Evolutionary conservation across 352 stramenopile species (phyloP).

Genomic region (Aphanomyces stellatus): DNA sequence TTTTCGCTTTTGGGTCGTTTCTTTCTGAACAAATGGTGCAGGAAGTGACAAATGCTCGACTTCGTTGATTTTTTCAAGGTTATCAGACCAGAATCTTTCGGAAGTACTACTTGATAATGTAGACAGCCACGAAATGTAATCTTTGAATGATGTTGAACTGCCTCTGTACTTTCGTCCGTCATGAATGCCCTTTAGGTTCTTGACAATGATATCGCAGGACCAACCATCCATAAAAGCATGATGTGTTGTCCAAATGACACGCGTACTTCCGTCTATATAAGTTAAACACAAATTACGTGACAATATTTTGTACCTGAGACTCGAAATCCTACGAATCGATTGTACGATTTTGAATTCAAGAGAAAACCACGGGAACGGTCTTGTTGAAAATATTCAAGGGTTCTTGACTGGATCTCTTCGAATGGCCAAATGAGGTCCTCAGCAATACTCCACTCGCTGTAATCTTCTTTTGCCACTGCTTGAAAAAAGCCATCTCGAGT

Average conservation of each 20-base stretch:
- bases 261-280: neutral
- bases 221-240: neutral
- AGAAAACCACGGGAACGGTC: constrained; percentile 15
- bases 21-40: neutral
- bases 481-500: neutral
- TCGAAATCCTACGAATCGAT: neutral
- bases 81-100: neutral
- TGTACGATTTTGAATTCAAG: neutral
- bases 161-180: neutral
- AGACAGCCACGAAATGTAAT: neutral
- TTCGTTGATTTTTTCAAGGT: neutral
- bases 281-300: neutral
- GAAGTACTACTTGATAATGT: neutral
- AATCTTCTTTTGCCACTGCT: neutral
- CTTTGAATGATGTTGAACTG: neutral
- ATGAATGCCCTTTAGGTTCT: neutral
- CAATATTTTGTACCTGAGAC: neutral
- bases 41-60: neutral
- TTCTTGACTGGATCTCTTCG: neutral
- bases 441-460: neutral
- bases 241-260: neutral
- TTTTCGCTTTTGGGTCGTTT: neutral
- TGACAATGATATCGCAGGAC: neutral
- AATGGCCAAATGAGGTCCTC: constrained; percentile 13
- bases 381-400: neutral